Conservation (phyloP, 2,329 filamentous ascomycete species). For the Juglanconis juglandina region DNA sequence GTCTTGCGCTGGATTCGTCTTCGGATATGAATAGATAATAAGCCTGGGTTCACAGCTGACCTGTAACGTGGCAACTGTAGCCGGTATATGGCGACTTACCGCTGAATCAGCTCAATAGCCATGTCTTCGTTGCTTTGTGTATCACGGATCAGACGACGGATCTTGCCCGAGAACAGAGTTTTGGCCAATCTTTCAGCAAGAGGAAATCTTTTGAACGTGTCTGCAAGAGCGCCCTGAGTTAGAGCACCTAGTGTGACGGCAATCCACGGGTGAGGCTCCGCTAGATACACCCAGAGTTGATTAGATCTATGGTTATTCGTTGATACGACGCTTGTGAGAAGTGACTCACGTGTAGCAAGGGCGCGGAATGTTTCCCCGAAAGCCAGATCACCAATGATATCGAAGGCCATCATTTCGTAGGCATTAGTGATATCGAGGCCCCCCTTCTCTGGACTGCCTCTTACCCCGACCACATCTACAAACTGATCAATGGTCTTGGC, state of each 20-base stretch:
- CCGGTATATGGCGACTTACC: background rate
- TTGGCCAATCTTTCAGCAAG: slow-evolving; percentile 1
- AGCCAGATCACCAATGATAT: slow-evolving; percentile 22
- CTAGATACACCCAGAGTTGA: slow-evolving; percentile 3
- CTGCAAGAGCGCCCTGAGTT: slow-evolving; percentile 20
- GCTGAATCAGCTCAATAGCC: background rate
- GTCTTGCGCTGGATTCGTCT: background rate
- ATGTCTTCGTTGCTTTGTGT: slow-evolving; percentile 1
- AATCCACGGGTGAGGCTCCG: slow-evolving; percentile 27
- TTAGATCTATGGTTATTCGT: background rate
- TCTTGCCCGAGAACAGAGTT: slow-evolving; percentile 6
- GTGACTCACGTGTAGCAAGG: no score
- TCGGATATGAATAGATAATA: no score
- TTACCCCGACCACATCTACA: background rate
- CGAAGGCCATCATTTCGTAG: slow-evolving; percentile 22
- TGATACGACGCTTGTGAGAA: accelerated
- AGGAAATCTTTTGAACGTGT: slow-evolving; percentile 21
- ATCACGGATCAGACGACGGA: background rate
- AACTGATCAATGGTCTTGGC: slow-evolving; percentile 21
- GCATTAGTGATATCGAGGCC: background rate
- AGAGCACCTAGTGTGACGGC: slow-evolving; percentile 24
- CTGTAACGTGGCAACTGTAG: no score
- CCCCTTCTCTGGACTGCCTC: slow-evolving; percentile 12
- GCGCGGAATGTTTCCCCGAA: slow-evolving; percentile 24
- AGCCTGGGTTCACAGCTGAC: no score